phyloP scores from a whole-genome alignment of 305 asterid species.

The Solanum hybrid region DNA sequence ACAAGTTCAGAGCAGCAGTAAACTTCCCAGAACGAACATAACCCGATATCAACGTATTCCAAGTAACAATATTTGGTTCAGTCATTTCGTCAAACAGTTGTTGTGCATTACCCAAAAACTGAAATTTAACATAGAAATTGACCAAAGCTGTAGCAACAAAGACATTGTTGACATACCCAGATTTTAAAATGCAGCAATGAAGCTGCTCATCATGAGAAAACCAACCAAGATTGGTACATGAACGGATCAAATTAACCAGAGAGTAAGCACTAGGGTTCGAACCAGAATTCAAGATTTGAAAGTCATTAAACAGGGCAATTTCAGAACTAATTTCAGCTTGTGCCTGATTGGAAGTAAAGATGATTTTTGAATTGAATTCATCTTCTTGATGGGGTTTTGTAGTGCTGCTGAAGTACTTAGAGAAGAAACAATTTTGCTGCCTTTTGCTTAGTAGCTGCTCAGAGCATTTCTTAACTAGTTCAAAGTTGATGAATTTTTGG shows the following conservation, averaged over 20 bases:
- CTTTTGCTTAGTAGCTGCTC: neutral
- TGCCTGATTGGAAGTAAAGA: neutral
- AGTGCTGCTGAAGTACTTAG: conserved; percentile 9
- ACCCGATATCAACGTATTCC: conserved; percentile 80
- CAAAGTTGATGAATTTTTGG: neutral
- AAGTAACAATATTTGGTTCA: conserved; percentile 59
- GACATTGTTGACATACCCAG: conserved; percentile 38
- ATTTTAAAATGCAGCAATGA: conserved; percentile 37
- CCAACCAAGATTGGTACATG: conserved; percentile 23
- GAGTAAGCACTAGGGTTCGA: conserved; percentile 23
- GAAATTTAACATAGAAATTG: conserved; percentile 35
- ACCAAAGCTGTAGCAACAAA: conserved; percentile 49
- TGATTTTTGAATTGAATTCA: conserved; percentile 1
- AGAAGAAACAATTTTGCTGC: neutral
- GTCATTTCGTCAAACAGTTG: conserved; percentile 60
- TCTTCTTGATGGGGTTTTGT: conserved; percentile 2
- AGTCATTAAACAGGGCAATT: conserved; percentile 13
- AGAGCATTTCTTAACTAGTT: neutral
- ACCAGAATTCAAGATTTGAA: conserved; percentile 28
- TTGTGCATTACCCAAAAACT: conserved; percentile 36
- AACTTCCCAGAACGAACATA: conserved; percentile 49
- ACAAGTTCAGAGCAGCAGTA: conserved; percentile 40
- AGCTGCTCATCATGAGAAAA: conserved; percentile 51
- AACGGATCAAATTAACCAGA: conserved; percentile 46
- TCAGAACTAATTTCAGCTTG: neutral